Evolutionary conservation across 1,284 basidiomycete species (phyloP).

Genomic region (Heterobasidion irregulare): DNA sequence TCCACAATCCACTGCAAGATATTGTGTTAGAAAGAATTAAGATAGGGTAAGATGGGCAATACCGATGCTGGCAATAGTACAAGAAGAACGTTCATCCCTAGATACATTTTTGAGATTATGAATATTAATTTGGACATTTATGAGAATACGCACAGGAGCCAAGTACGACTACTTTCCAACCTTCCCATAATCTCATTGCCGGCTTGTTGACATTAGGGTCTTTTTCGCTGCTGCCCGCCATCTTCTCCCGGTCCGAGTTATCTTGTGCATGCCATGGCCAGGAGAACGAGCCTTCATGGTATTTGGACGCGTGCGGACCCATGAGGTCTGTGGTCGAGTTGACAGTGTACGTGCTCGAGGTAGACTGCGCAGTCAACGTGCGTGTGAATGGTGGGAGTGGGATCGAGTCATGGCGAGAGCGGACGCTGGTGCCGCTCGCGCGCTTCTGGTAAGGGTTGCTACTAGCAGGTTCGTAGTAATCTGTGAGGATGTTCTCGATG

Average conservation of each 20-base stretch:
- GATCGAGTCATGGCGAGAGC: background rate
- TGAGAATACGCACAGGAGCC: slow-evolving; percentile 42
- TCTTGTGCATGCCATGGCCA: background rate
- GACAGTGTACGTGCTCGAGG: background rate
- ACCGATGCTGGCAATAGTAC: slow-evolving; percentile 55
- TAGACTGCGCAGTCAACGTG: background rate
- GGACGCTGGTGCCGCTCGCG: background rate
- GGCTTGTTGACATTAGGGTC: background rate
- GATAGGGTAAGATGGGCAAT: slow-evolving; percentile 14
- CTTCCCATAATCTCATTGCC: slow-evolving; percentile 22
- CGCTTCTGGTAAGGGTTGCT: background rate
- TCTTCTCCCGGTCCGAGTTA: slow-evolving; percentile 7
- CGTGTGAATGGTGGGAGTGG: slow-evolving; percentile 1
- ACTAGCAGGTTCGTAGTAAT: slow-evolving; percentile 1
- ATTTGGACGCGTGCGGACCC: background rate
- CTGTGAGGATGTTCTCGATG: slow-evolving; percentile 3
- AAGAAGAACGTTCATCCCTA: slow-evolving; percentile 63
- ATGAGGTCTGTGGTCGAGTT: slow-evolving; percentile 2
- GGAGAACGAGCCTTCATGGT: background rate
- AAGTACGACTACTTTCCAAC: slow-evolving; percentile 47
- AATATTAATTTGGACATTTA: no score
- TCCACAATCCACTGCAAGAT: slow-evolving; percentile 52
- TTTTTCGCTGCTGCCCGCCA: slow-evolving; percentile 1
- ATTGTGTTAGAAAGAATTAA: background rate
- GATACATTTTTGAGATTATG: background rate